These are phyloP conservation scores for Centella asiatica DNA, from an alignment of 129 eudicot genomes.

Conservation along the genomic window DNA sequence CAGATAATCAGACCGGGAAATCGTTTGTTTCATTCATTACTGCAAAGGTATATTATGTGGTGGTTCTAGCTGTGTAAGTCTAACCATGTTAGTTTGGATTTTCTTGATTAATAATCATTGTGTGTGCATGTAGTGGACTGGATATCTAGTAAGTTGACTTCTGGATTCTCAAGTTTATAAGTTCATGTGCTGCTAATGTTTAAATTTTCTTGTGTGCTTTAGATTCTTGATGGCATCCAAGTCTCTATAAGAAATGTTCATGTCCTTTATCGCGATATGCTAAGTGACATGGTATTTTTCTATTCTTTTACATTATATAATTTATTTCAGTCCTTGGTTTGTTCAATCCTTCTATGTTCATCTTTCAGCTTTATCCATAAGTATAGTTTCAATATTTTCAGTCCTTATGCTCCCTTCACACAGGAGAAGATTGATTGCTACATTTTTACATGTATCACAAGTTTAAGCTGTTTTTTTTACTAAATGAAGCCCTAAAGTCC, in stretches of 20 bases:
- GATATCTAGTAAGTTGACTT: not conserved
- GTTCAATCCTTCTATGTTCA: not conserved
- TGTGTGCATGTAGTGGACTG: not conserved
- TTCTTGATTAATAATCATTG: not conserved
- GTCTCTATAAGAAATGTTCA: conserved; percentile 83
- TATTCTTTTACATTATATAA: not conserved
- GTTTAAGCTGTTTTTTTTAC: too few species aligned
- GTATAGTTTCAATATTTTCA: too few species aligned
- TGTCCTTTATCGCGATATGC: conserved; percentile 47
- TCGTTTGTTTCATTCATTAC: conserved; percentile 83
- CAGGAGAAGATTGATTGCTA: too few species aligned
- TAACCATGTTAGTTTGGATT: not conserved
- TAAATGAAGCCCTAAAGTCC: too few species aligned
- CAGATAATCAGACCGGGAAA: conserved; percentile 85
- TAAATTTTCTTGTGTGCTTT: conserved; percentile 13
- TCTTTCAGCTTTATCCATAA: not conserved
- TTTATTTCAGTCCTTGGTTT: not conserved
- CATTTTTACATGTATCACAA: too few species aligned
- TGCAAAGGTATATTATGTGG: conserved; percentile 50
- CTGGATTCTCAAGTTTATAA: not conserved
- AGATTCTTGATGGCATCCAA: conserved; percentile 96
- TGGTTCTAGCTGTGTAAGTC: not conserved
- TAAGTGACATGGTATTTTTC: conserved; percentile 47
- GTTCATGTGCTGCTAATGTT: conserved; percentile 4
- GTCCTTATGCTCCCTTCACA: too few species aligned